Evolutionary conservation across 768 basidiomycete genomes (phyloP), one percentile per base, ranked within the genome.

Genomic region (Myochromella boudieri): DNA sequence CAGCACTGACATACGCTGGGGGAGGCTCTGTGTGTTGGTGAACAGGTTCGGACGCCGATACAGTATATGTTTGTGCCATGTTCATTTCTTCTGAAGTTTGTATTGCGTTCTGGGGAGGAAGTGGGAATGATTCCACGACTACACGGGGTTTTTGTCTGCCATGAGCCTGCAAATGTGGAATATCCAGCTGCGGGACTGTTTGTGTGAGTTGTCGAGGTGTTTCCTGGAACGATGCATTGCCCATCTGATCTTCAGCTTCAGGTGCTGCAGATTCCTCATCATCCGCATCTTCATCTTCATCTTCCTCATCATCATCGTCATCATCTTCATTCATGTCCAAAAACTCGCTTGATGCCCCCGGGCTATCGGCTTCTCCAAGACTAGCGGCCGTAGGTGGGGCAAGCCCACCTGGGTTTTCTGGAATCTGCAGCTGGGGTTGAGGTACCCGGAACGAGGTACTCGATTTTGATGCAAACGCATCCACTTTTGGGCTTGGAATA

Each of bases 321-420:
- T 69, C 72, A 18, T 64, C 65, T 25, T 78, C 80, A 15, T 75
- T 79, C 67, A 87, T 65, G 57, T 90, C 86, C 40, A 88, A 67
- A 60, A 89, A 90, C 58, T 87, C 81, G 60, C 68, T 75, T 8
- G 53, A 47, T 15, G 46, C 52, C 2, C 51, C 42, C 15, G 53
- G 52, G 43, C 41, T 49, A 31, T 55, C 51, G 32, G 43, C 38
- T 39, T 46, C 46, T 17, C 42, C 27, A 21, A 39, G n/a, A 15
- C 12, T 40, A 12, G 21, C 42, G 10, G 46, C 22, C 15, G 45
- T 26, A 14, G 50, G 41, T 9, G 52, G 34, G 6, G 32, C 37
- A 10, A 49, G 24, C 15, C 49, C 37, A 17, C 32, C 31, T 17
- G 39, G 3, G 9, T 32, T 43, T 14, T 47, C 32, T 2, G 48